These are phyloP conservation scores for Baeospora myosura DNA, from an alignment of 1,284 basidiomycete species.

Conservation along the genomic window DNA sequence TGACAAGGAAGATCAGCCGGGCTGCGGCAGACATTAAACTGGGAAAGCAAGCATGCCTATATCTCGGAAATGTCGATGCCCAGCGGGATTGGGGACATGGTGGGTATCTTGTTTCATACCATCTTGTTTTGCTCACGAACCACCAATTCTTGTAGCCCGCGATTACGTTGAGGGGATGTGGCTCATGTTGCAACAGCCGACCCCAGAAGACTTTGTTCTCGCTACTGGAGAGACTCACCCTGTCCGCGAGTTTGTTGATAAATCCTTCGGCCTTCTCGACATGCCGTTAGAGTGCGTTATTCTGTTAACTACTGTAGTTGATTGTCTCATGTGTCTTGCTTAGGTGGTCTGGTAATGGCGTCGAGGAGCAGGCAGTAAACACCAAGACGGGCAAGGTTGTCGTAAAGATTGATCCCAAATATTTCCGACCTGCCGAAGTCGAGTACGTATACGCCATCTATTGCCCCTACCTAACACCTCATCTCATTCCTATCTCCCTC, in stretches of 20 bases:
- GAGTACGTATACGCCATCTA: slow-evolving; percentile 65
- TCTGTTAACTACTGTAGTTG: slow-evolving; percentile 5
- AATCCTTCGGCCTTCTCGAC: slow-evolving; percentile 66
- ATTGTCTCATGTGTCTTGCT: slow-evolving; percentile 3
- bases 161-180: slow-evolving; percentile 95
- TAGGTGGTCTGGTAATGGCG: slow-evolving; percentile 71
- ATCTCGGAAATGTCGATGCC: slow-evolving; percentile 86
- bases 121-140: slow-evolving; percentile 5
- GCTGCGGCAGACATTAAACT: slow-evolving; percentile 84
- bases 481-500: neutral
- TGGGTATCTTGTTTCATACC: slow-evolving; percentile 28
- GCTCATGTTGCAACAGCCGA: slow-evolving; percentile 83
- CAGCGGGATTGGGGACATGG: slow-evolving; percentile 93
- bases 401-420: slow-evolving; percentile 74
- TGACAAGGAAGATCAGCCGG: slow-evolving; percentile 86
- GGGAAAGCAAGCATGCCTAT: slow-evolving; percentile 80
- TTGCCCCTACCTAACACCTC: slow-evolving; percentile 4
- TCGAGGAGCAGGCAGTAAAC: slow-evolving; percentile 72
- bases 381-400: slow-evolving; percentile 58
- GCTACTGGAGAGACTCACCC: slow-evolving; percentile 90
- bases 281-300: slow-evolving; percentile 52
- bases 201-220: slow-evolving; percentile 81
- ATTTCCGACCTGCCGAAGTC: slow-evolving; percentile 90
- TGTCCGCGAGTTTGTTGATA: slow-evolving; percentile 85
- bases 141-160: slow-evolving; percentile 42